Percentiles rank a stretch among this genome's conserved stretches.
phyloP scores from a whole-genome alignment of 2,329 filamentous ascomycete genomes.

The Aspergillus intermedius region DNA sequence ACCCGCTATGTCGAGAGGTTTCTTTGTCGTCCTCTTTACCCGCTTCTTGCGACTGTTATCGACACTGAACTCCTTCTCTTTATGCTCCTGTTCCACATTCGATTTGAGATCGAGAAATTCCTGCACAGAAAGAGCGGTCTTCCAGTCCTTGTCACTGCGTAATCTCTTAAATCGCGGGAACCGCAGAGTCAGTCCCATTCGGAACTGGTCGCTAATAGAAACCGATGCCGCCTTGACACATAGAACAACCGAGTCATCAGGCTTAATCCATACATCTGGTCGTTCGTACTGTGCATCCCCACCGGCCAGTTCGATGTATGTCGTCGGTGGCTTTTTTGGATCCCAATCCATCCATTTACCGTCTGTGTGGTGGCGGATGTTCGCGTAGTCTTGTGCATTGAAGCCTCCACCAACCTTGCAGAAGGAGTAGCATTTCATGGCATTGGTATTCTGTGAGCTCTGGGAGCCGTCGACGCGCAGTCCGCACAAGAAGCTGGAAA shows the following conservation, averaged over 20 bases:
- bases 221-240: constrained; percentile 84
- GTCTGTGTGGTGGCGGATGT: constrained; percentile 75
- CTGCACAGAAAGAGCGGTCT: constrained; percentile 67
- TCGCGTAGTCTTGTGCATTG: constrained; percentile 73
- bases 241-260: constrained; percentile 78
- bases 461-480: constrained; percentile 67
- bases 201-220: constrained; percentile 68
- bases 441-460: constrained; percentile 48
- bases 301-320: constrained; percentile 75
- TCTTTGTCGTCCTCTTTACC: constrained; percentile 53
- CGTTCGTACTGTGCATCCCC: constrained; percentile 67
- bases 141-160: constrained; percentile 78
- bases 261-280: constrained; percentile 90
- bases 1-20: constrained; percentile 67
- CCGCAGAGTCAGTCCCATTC: constrained; percentile 67
- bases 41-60: constrained; percentile 60
- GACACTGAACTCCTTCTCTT: constrained; percentile 69
- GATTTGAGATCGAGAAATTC: constrained; percentile 69
- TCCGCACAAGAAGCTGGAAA: constrained; percentile 88
- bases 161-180: constrained; percentile 85
- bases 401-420: constrained; percentile 98
- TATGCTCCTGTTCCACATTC: constrained; percentile 66
- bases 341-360: constrained; percentile 92
- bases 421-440: constrained; percentile 84
- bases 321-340: constrained; percentile 62